A percentile compares a stretch with the other conserved stretches of the same genome.
These are phyloP conservation scores for Schizochytrium sp. DNA, from an alignment of 108 stramenopile genomes.

Conservation along the genomic window DNA sequence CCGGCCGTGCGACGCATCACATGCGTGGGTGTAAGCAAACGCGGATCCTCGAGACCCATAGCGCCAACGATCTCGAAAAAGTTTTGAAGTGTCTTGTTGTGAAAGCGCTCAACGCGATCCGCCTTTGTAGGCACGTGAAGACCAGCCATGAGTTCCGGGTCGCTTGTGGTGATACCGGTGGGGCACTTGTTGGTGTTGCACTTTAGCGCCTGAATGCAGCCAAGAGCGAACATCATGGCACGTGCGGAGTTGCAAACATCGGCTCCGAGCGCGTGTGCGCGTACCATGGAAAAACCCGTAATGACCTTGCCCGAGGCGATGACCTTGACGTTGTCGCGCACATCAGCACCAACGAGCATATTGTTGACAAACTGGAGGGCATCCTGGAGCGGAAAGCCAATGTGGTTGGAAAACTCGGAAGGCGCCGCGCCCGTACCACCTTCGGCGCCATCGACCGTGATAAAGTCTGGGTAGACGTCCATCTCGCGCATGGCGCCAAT, in stretches of 20 bases:
- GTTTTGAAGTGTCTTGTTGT: constrained; percentile 58
- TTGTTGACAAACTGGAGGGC: constrained; percentile 60
- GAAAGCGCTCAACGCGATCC: constrained; percentile 62
- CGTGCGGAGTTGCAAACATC: constrained; percentile 69
- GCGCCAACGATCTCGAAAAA: constrained; percentile 65
- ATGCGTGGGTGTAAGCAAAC: not conserved
- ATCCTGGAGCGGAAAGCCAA: constrained; percentile 69
- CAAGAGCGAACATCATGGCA: constrained; percentile 65
- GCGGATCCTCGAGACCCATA: constrained; percentile 35
- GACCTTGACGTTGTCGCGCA: constrained; percentile 57
- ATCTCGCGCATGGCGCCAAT: constrained; percentile 57
- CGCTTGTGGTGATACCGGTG: constrained; percentile 72
- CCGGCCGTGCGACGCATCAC: constrained; percentile 24
- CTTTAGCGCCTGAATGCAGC: constrained; percentile 80
- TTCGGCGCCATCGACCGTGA: constrained; percentile 69
- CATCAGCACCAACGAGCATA: constrained; percentile 60
- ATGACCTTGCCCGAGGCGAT: constrained; percentile 67
- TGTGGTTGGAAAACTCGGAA: constrained; percentile 66
- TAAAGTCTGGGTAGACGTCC: constrained; percentile 61
- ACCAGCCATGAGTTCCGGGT: constrained; percentile 52
- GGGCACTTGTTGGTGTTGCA: constrained; percentile 79
- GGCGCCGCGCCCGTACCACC: constrained; percentile 85
- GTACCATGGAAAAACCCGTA: constrained; percentile 61
- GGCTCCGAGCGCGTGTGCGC: constrained; percentile 66
- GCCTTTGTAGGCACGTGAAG: constrained; percentile 53